Percentiles rank a stretch among this genome's conserved stretches.
Conservation (phyloP, 192 early-diverging fungal species). For the Coemansia sp. region DNA sequence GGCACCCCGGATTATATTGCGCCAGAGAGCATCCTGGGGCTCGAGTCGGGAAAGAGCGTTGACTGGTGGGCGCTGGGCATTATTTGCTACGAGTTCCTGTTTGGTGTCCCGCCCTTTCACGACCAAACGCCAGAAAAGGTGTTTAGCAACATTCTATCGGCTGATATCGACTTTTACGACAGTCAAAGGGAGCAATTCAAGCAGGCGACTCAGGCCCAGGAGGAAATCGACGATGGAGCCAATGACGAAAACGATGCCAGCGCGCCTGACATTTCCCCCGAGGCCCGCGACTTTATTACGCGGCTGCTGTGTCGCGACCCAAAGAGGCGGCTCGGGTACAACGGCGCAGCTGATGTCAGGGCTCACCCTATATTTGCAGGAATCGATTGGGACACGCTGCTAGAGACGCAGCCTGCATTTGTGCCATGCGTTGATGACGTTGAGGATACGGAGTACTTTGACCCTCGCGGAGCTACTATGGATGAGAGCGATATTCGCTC, state of each 20-base stretch:
- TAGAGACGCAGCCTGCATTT: constrained; percentile 69
- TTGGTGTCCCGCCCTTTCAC: constrained; percentile 80
- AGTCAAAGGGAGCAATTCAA: constrained; percentile 7
- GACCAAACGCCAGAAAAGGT: constrained; percentile 44
- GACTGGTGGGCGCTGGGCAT: constrained; percentile 93
- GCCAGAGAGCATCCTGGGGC: constrained; percentile 88
- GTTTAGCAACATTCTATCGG: constrained; percentile 39
- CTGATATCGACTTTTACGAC: constrained; percentile 38
- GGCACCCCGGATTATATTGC: constrained; percentile 94
- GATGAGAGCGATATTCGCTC: constrained; percentile 32
- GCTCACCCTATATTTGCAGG: constrained; percentile 58
- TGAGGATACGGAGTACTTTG: constrained; percentile 94
- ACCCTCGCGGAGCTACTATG: constrained; percentile 73
- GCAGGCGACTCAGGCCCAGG: neutral
- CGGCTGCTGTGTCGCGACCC: constrained; percentile 64
- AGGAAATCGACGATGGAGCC: constrained; percentile 1
- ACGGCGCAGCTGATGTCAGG: constrained; percentile 58
- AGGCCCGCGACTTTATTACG: constrained; percentile 44
- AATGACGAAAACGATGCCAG: constrained; percentile 11
- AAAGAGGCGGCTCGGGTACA: constrained; percentile 52
- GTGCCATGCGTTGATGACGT: constrained; percentile 67
- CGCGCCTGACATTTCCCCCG: constrained; percentile 20
- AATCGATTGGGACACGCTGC: constrained; percentile 60
- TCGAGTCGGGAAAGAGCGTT: constrained; percentile 69
- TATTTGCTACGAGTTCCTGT: constrained; percentile 87